Evolutionary conservation across 495 filamentous ascomycete species (phyloP), one percentile per base, ranked within the genome.

Genomic region (Talaromyces thailandensis): DNA sequence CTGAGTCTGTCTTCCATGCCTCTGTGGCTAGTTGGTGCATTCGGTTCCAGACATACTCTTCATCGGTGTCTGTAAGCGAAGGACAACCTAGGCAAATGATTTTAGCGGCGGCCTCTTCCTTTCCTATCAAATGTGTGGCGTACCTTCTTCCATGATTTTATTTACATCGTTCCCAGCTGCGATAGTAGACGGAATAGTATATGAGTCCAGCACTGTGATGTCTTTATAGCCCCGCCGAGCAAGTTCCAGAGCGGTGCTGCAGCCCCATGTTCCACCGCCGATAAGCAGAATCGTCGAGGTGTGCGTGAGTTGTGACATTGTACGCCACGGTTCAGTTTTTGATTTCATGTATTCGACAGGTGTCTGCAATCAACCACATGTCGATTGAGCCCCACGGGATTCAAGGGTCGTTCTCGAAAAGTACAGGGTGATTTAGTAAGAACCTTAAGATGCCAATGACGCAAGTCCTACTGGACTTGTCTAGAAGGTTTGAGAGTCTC

Each of bases 111-210:
- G 9, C 16, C 0, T 29, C 7, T 9, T 11, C 16, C 25, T 52
- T 62, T 21, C 29, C 8, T 16, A 32, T 62, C 23, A 32, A 43
- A 23, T 16, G 43, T 32, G 25, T 6, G 8, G 12, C 50, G 29
- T 65, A 79, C 81, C 71, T 73, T 78, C 75, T 64, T 84, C 81
- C 68, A 82, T 77, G 58, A 83, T 83, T 60, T 83, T 83, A 56
- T 84, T 84, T 18, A 84, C 65, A 60, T 83, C 81, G 62, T 83
- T 84, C 3, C 81, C 81, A 3, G 81, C 79, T 18, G 79, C 70
- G 61, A 81, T 82, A n/a, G 75, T 69, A 3, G 80, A 82, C 2
- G 81, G 81, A 7, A 82, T 65, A 0, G 65, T 60, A 58, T 77
- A 66, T 6, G 71, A 68, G 64, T 84, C 81, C 2, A 83, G 67